Conservation (phyloP, 2,329 filamentous ascomycete species). For the Scedosporium minutisporum region DNA sequence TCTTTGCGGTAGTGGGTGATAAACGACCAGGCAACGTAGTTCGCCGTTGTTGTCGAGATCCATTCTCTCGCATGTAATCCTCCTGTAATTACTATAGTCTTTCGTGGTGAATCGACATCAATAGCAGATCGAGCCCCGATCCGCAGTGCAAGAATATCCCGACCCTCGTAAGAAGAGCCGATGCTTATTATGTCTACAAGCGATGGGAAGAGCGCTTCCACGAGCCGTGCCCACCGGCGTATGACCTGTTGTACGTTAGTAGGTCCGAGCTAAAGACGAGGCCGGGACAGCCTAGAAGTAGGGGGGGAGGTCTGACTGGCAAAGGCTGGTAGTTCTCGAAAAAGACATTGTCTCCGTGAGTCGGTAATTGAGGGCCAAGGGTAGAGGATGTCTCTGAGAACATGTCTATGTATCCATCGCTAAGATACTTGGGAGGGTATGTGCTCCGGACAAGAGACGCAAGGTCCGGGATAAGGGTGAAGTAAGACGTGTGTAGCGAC, state of each 20-base stretch:
- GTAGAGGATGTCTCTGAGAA: background rate
- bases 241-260: constrained; percentile 36
- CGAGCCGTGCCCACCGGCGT: constrained; percentile 80
- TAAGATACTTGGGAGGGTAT: constrained; percentile 42
- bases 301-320: constrained; percentile 32
- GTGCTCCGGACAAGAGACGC: constrained; percentile 68
- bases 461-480: constrained; percentile 70
- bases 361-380: background rate
- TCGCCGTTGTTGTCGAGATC: constrained; percentile 88
- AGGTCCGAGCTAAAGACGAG: background rate
- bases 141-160: constrained; percentile 73
- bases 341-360: constrained; percentile 60
- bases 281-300: background rate
- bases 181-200: constrained; percentile 66
- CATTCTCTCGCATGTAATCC: constrained; percentile 93
- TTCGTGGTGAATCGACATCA: constrained; percentile 41
- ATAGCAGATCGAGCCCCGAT: constrained; percentile 50
- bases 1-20: constrained; percentile 73
- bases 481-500: constrained; percentile 62
- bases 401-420: background rate
- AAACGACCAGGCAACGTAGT: constrained; percentile 80
- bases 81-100: constrained; percentile 73
- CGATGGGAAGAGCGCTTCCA: constrained; percentile 81
- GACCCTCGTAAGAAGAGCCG: constrained; percentile 79
- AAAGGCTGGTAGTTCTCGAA: constrained; percentile 89